Conservation (phyloP, 306 rosid species). For the Herpetospermum pedunculosum region DNA sequence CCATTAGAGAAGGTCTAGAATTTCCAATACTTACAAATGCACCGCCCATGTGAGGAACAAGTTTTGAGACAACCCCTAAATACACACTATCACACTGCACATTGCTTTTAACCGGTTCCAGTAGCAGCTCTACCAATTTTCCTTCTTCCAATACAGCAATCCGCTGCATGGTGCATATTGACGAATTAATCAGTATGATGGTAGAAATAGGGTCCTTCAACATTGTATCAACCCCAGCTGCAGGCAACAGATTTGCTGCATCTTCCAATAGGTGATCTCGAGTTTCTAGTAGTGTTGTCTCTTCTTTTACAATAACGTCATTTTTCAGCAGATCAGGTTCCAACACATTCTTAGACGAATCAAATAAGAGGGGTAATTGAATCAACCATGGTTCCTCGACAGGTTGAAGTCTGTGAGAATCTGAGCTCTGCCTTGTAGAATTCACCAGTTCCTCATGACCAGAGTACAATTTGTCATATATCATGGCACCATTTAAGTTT, state of each 20-base stretch:
- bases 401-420: slow-evolving; percentile 46
- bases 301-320: slow-evolving; percentile 25
- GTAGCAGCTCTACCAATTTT: slow-evolving; percentile 68
- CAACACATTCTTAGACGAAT: slow-evolving; percentile 27
- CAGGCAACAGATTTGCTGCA: slow-evolving; percentile 34
- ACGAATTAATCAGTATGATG: slow-evolving; percentile 67
- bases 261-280: slow-evolving; percentile 10
- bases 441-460: slow-evolving; percentile 21
- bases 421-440: slow-evolving; percentile 18
- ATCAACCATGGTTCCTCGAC: slow-evolving; percentile 90
- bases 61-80: slow-evolving; percentile 72
- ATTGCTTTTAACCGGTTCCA: slow-evolving; percentile 88
- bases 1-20: slow-evolving; percentile 78
- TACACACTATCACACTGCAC: slow-evolving; percentile 93
- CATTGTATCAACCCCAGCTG: slow-evolving; percentile 29
- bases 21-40: slow-evolving; percentile 85
- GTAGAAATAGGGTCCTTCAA: slow-evolving; percentile 50
- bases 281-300: slow-evolving; percentile 24
- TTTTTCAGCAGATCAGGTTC: slow-evolving; percentile 26
- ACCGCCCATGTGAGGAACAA: slow-evolving; percentile 93
- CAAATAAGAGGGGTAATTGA: slow-evolving; percentile 20
- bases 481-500: slow-evolving; percentile 13
- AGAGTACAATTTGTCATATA: slow-evolving; percentile 31
- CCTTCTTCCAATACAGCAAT: slow-evolving; percentile 86
- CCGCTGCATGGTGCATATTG: slow-evolving; percentile 97